phyloP scores from a whole-genome alignment of 805 yeast species.

The Metschnikowia dekortorum region DNA sequence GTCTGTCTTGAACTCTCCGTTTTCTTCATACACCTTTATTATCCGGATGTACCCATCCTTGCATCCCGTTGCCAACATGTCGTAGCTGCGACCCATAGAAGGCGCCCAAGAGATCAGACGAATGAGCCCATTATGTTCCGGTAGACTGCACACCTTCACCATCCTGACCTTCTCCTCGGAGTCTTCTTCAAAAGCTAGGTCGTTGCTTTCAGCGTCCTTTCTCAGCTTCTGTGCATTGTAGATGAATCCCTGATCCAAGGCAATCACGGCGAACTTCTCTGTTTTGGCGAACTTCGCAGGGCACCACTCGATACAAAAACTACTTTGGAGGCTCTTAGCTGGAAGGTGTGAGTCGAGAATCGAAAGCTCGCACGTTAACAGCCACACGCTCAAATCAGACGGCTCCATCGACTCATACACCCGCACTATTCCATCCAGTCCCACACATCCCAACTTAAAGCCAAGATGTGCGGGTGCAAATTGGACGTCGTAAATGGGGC shows the following conservation, averaged over 20 bases:
- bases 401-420: conserved; percentile 89
- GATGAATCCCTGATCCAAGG: conserved; percentile 83
- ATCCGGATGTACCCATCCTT: conserved; percentile 91
- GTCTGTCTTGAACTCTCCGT: conserved; percentile 43
- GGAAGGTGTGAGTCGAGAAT: conserved; percentile 63
- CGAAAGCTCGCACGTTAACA: conserved; percentile 64
- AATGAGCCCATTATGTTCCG: conserved; percentile 83
- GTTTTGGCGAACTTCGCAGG: conserved; percentile 69
- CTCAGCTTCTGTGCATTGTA: conserved; percentile 34
- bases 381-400: conserved; percentile 80
- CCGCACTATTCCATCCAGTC: conserved; percentile 81
- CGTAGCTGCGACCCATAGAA: conserved; percentile 85
- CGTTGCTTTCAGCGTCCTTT: background rate
- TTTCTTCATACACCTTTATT: conserved; percentile 59
- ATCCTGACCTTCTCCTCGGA: conserved; percentile 32
- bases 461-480: conserved; percentile 87
- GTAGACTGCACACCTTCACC: conserved; percentile 56
- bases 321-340: conserved; percentile 76
- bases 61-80: conserved; percentile 90
- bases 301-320: conserved; percentile 86
- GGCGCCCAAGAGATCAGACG: conserved; percentile 96
- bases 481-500: conserved; percentile 84
- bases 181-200: background rate
- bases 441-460: conserved; percentile 77
- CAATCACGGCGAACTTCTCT: conserved; percentile 80